Base-by-base conservation (phyloP, 2,329 filamentous ascomycete genomes). In the Aspergillus ustus region DNA sequence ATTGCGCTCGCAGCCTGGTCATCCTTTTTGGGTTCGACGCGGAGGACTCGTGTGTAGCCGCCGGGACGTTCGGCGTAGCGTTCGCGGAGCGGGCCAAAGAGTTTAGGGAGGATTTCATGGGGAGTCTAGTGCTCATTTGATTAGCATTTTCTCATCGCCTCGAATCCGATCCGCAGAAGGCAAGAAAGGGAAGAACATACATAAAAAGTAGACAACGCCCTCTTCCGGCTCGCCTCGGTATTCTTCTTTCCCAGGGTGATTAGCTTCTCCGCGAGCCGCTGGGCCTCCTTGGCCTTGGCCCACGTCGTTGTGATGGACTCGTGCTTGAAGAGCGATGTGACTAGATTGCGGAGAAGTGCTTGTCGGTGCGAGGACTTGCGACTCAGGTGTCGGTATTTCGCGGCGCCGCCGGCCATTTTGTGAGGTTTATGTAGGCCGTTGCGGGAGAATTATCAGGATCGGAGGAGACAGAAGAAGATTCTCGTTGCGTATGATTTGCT, bases 281-380 rank as follows among this genome's bases (percentile, higher is more conserved):
- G 95, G 20, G 95, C 91, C 82, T 99, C 95, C 81, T 98, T 99
- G 52, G 95, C 95, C 81, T 98, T 98, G 76, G 90, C 89, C 85
- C 91, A 97, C 80, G 95, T 97, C 54, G 95, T 99, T 66, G 90
- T 89, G 81, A 99, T 96, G 66, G 92, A 89, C 82, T 99, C 95
- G 79, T 96, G 88, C 78, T 91, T 86, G 81, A 99, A 91, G 68
- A 99, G 90, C 58, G 94, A 95, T 69, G 94, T 97, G 76, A 98
- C 93, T 64, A 99, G 85, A 80, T 98, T 97, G 73, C 95, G 92
- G 69, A 99, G 89, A 70, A 99, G 87, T 57, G 95, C 94, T 82
- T 94, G 88, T 76, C 95, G 88, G 77, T 97, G 95, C 59, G 94
- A 84, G 55, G 93, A 97, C 69, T 87, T 85, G 70, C 95, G 93